Conservation (phyloP, 257 asterid species). For the Nicotiana tomentosiformis region DNA sequence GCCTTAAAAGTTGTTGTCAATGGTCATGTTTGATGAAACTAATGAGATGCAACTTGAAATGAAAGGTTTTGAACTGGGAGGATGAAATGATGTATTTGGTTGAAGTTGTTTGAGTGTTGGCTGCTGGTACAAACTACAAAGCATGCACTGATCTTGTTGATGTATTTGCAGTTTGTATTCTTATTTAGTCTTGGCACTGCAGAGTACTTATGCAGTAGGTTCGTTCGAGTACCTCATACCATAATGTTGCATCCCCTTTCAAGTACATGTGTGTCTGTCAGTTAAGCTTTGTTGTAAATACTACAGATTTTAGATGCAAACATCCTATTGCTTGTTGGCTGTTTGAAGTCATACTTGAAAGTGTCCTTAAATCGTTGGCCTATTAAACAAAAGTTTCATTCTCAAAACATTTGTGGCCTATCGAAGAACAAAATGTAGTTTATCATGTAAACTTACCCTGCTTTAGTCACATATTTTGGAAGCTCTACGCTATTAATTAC, state of each 20-base stretch:
- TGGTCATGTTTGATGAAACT: not conserved
- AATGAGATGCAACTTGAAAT: not conserved
- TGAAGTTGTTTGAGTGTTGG: not conserved
- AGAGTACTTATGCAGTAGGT: not conserved
- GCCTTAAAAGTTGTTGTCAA: not conserved
- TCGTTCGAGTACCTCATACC: conserved; percentile 12
- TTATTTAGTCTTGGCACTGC: not conserved
- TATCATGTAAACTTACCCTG: not conserved
- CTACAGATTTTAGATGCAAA: not conserved
- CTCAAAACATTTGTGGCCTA: not conserved
- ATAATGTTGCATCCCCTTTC: not conserved
- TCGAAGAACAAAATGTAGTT: not conserved
- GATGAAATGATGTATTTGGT: not conserved
- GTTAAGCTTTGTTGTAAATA: not conserved
- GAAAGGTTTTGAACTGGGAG: not conserved
- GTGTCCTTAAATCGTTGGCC: not conserved
- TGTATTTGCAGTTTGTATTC: not conserved
- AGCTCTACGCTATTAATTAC: not conserved
- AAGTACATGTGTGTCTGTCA: not conserved
- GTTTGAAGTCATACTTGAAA: not conserved
- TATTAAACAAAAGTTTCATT: not conserved
- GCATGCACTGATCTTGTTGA: not conserved
- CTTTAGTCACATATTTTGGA: not conserved
- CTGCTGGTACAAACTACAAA: not conserved
- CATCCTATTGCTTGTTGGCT: not conserved